phyloP scores from a whole-genome alignment of 2,329 filamentous ascomycete species.

The Neonectria hederae region DNA sequence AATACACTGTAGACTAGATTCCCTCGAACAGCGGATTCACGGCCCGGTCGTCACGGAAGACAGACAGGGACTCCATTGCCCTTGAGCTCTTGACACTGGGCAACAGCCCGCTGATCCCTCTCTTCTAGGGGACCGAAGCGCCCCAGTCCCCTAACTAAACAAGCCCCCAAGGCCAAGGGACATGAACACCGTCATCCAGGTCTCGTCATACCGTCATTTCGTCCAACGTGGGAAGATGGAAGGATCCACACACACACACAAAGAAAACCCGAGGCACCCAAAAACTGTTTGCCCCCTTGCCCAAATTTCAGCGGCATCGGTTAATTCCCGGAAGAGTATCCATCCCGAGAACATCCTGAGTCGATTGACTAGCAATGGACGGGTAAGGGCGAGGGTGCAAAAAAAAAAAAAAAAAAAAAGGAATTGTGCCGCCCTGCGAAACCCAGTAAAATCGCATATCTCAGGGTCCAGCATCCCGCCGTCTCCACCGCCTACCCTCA shows the following conservation, averaged over 20 bases:
- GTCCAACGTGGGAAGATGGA: background rate
- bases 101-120: background rate
- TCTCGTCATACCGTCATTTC: background rate
- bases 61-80: too few relatives aligned
- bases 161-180: background rate
- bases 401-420: conserved; percentile 18
- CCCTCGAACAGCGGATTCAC: background rate
- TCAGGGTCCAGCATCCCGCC: conserved; percentile 33
- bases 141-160: background rate
- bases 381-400: conserved; percentile 1
- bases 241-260: conserved; percentile 5
- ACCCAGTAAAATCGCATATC: conserved; percentile 37
- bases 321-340: conserved; percentile 4
- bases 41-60: background rate
- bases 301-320: background rate
- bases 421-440: conserved; percentile 7
- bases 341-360: too few relatives aligned
- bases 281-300: conserved; percentile 1
- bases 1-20: background rate
- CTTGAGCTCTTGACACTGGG: background rate
- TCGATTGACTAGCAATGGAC: too few relatives aligned
- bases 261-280: background rate
- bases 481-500: conserved; percentile 15
- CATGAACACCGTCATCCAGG: background rate
- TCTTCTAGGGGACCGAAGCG: background rate